Percentiles rank a stretch among this genome's conserved stretches.
These are phyloP conservation scores for Oryza nivara DNA, from an alignment of 176 grass and related monocot species.

Conservation along the genomic window DNA sequence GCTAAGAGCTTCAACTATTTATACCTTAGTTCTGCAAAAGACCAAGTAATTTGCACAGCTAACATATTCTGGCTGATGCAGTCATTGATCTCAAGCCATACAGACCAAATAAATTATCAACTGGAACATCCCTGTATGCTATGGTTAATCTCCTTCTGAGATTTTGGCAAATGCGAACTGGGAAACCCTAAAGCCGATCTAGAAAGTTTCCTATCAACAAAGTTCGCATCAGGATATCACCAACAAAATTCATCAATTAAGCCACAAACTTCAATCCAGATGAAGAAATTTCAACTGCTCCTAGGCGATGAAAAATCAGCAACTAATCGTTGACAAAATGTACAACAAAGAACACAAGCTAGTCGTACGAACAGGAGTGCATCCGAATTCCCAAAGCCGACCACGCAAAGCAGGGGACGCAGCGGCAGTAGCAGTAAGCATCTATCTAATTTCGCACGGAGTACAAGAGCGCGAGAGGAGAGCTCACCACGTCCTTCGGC, in stretches of 20 bases:
- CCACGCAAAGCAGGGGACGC: background rate
- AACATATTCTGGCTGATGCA: background rate
- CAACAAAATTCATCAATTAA: background rate
- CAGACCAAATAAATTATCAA: background rate
- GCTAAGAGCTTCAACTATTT: background rate
- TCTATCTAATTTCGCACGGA: background rate
- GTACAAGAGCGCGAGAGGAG: background rate
- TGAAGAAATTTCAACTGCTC: no score
- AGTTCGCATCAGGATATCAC: background rate
- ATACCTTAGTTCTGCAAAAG: background rate
- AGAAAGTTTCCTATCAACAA: background rate
- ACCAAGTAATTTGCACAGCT: background rate
- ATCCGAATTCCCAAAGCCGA: background rate
- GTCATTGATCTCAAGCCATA: background rate
- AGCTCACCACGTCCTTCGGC: conserved; percentile 49
- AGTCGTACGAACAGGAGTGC: background rate
- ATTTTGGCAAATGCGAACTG: background rate
- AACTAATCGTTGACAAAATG: background rate
- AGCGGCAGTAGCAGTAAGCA: background rate
- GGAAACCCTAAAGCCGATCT: background rate
- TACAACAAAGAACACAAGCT: background rate
- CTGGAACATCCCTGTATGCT: background rate
- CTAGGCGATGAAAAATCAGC: background rate
- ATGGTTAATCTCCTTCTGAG: background rate
- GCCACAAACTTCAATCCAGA: background rate